These are phyloP conservation scores for Huntiella bhutanensis DNA, from an alignment of 2,329 filamentous ascomycete genomes.

Conservation along the genomic window DNA sequence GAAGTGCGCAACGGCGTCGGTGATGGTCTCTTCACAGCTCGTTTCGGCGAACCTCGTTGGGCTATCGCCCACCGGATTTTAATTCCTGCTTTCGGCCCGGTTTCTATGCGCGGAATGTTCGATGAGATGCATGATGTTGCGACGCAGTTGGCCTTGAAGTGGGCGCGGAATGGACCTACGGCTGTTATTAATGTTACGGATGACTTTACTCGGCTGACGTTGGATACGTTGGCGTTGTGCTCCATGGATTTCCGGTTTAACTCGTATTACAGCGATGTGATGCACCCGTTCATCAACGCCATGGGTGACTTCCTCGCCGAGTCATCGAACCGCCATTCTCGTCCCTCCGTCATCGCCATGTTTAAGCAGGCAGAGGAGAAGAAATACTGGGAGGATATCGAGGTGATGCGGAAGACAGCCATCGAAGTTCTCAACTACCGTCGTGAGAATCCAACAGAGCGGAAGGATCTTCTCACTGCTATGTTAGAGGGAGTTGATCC, in stretches of 20 bases:
- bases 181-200: constrained; percentile 40
- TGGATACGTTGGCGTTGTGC: constrained; percentile 55
- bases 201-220: constrained; percentile 53
- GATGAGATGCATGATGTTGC: constrained; percentile 51
- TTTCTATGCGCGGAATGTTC: constrained; percentile 51
- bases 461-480: constrained; percentile 49
- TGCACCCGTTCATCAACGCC: constrained; percentile 51
- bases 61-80: constrained; percentile 46
- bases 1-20: constrained; percentile 40
- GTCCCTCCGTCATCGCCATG: constrained; percentile 25
- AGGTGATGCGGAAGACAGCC: constrained; percentile 33
- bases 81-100: constrained; percentile 50
- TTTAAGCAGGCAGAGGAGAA: constrained; percentile 29
- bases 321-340: constrained; percentile 29
- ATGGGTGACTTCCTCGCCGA: constrained; percentile 47
- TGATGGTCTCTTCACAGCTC: constrained; percentile 48
- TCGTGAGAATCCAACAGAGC: constrained; percentile 32
- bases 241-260: constrained; percentile 59
- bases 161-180: constrained; percentile 42
- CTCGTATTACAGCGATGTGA: constrained; percentile 47
- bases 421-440: constrained; percentile 41
- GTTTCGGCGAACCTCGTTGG: constrained; percentile 40
- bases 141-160: constrained; percentile 46
- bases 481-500: constrained; percentile 52
- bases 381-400: constrained; percentile 35